These are phyloP conservation scores for Cladosporium austrohemisphaericum DNA, from an alignment of 2,329 filamentous ascomycete species.

Conservation along the genomic window DNA sequence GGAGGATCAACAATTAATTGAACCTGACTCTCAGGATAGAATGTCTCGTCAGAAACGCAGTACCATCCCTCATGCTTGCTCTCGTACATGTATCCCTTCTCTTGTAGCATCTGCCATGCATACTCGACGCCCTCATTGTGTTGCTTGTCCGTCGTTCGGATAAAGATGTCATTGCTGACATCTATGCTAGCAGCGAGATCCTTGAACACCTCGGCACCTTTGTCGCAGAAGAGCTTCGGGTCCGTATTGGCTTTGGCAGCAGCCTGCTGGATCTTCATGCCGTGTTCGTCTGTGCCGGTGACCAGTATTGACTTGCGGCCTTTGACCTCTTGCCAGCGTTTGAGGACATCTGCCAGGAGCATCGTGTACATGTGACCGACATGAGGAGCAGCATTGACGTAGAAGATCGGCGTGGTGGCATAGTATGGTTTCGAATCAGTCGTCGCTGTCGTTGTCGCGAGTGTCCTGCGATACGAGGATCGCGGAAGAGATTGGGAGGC, in stretches of 20 bases:
- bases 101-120: constrained; percentile 78
- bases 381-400: constrained; percentile 96
- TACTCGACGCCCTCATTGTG: constrained; percentile 83
- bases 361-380: constrained; percentile 93
- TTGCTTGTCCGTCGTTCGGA: constrained; percentile 80
- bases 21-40: constrained; percentile 76
- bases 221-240: constrained; percentile 84
- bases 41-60: constrained; percentile 92
- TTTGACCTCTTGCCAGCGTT: constrained; percentile 80
- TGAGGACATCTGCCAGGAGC: constrained; percentile 84
- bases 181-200: constrained; percentile 66
- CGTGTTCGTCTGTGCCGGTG: constrained; percentile 96
- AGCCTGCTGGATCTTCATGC: constrained; percentile 92
- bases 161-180: constrained; percentile 78
- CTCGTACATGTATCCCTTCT: constrained; percentile 75
- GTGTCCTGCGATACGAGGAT: background rate
- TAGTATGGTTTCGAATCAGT: constrained; percentile 73
- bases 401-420: constrained; percentile 95
- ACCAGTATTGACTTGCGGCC: constrained; percentile 69
- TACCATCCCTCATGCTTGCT: constrained; percentile 93
- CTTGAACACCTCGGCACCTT: constrained; percentile 74
- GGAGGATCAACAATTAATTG: constrained; percentile 70
- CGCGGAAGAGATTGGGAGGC: background rate
- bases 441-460: constrained; percentile 18
- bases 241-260: constrained; percentile 66